Conservation (phyloP, 2,329 filamentous ascomycete species). For the Pestalotiopsis sp. region DNA sequence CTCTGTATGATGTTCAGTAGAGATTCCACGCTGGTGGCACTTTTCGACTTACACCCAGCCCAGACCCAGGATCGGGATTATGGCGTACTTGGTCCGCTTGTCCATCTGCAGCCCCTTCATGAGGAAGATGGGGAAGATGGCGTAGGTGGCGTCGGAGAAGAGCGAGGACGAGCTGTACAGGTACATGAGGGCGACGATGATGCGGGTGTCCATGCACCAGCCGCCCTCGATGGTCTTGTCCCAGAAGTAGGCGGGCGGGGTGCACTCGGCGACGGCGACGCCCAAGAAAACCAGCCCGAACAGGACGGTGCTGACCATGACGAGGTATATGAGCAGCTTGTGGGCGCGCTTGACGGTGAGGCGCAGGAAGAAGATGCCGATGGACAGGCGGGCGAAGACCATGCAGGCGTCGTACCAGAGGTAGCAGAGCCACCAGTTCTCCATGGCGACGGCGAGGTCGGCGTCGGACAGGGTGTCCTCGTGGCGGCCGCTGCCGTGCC, state of each 20-base stretch:
- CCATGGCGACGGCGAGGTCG: background rate
- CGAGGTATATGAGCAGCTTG: slow-evolving; percentile 17
- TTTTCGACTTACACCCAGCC: slow-evolving; percentile 36
- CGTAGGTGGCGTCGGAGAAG: slow-evolving; percentile 51
- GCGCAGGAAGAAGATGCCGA: slow-evolving; percentile 21
- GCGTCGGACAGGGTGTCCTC: background rate
- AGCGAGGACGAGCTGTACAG: slow-evolving; percentile 43
- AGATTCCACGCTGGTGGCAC: background rate
- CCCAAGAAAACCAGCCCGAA: slow-evolving; percentile 19
- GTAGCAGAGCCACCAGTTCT: slow-evolving; percentile 17
- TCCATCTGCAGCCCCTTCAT: slow-evolving; percentile 50
- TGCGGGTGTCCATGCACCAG: slow-evolving; percentile 26
- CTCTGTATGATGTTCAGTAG: slow-evolving; percentile 15
- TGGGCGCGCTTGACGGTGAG: slow-evolving; percentile 17
- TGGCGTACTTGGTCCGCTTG: slow-evolving; percentile 41
- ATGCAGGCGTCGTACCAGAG: slow-evolving; percentile 18
- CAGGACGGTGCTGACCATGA: slow-evolving; percentile 15
- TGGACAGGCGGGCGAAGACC: slow-evolving; percentile 19
- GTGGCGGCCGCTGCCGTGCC: background rate
- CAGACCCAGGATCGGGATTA: slow-evolving; percentile 47
- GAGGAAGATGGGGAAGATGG: slow-evolving; percentile 49
- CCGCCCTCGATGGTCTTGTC: slow-evolving; percentile 16
- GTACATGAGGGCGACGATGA: slow-evolving; percentile 44
- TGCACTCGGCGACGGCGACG: slow-evolving; percentile 20
- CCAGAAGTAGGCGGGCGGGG: slow-evolving; percentile 21